These are phyloP conservation scores for Fusarium keratoplasticum DNA, from an alignment of 2,329 filamentous ascomycete species.

Conservation along the genomic window DNA sequence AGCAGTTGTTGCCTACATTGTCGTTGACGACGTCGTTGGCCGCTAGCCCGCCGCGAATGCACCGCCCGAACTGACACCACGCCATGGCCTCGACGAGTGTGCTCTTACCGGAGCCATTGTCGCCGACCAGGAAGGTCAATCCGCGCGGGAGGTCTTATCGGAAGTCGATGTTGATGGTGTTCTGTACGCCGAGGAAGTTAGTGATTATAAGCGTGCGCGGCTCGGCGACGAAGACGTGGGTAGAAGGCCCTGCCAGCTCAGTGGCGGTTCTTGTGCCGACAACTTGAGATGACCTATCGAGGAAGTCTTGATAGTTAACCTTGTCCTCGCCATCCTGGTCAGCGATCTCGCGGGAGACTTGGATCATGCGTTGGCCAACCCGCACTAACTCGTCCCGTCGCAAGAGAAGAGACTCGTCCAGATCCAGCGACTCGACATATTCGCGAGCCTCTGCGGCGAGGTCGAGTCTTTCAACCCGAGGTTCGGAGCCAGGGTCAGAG, in stretches of 20 bases:
- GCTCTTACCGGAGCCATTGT: conserved; percentile 40
- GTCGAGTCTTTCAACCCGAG: too few relatives aligned
- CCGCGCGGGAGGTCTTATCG: conserved; percentile 18
- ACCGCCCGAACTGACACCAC: conserved; percentile 36
- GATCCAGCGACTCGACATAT: too few relatives aligned
- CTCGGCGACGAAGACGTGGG: conserved; percentile 30
- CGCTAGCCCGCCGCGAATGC: conserved; percentile 23
- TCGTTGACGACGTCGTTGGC: conserved; percentile 37
- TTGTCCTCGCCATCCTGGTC: conserved; percentile 9
- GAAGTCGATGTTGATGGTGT: conserved; percentile 27
- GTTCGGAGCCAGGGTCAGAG: too few relatives aligned
- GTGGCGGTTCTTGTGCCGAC: conserved; percentile 6
- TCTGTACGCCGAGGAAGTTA: conserved; percentile 38
- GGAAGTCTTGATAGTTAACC: conserved; percentile 21
- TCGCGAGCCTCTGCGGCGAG: too few relatives aligned
- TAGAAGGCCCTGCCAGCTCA: conserved; percentile 6
- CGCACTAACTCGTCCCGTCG: not conserved
- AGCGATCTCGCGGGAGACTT: conserved; percentile 6
- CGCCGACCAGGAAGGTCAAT: conserved; percentile 30
- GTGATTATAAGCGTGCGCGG: conserved; percentile 31
- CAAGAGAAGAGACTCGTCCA: too few relatives aligned
- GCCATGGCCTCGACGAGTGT: conserved; percentile 30
- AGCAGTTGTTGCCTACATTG: conserved; percentile 26
- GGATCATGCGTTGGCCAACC: conserved; percentile 34
- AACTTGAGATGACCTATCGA: conserved; percentile 12